These are phyloP conservation scores for Piper betle DNA, from an alignment of 164 flowering plant species.

Conservation along the genomic window DNA sequence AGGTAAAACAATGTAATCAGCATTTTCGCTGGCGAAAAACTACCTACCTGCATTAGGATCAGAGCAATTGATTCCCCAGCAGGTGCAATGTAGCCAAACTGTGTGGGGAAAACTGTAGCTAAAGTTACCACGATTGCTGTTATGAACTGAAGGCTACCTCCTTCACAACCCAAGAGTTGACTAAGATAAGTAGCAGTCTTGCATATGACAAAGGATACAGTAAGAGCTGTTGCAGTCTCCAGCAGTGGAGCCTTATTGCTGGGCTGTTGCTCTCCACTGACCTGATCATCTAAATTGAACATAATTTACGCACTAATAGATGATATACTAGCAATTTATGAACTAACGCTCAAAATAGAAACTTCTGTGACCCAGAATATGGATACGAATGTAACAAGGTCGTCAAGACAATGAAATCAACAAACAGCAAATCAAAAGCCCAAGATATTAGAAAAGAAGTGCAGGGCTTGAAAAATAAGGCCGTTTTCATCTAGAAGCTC, in stretches of 20 bases:
- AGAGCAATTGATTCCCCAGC: conserved; percentile 61
- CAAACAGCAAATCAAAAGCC: no score
- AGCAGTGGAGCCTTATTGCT: conserved; percentile 36
- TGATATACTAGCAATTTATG: background rate
- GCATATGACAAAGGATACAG: conserved; percentile 62
- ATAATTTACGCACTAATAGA: background rate
- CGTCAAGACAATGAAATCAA: no score
- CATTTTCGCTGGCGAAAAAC: background rate
- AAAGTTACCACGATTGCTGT: conserved; percentile 56
- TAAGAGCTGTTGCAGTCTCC: conserved; percentile 62
- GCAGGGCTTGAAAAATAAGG: no score
- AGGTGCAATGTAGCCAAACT: conserved; percentile 58
- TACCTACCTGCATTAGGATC: conserved; percentile 65
- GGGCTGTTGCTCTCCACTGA: conserved; percentile 14
- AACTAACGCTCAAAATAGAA: no score
- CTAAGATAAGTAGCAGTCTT: conserved; percentile 30
- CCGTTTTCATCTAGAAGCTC: no score
- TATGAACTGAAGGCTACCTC: conserved; percentile 51
- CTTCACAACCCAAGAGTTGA: conserved; percentile 33
- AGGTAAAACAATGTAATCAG: no score
- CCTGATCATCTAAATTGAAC: conserved; percentile 27
- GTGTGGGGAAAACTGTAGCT: conserved; percentile 55
- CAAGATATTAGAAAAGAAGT: no score
- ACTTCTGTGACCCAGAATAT: background rate
- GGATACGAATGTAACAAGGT: no score